phyloP scores from a whole-genome alignment of 2,329 filamentous ascomycete species.

The Dothistroma pini region DNA sequence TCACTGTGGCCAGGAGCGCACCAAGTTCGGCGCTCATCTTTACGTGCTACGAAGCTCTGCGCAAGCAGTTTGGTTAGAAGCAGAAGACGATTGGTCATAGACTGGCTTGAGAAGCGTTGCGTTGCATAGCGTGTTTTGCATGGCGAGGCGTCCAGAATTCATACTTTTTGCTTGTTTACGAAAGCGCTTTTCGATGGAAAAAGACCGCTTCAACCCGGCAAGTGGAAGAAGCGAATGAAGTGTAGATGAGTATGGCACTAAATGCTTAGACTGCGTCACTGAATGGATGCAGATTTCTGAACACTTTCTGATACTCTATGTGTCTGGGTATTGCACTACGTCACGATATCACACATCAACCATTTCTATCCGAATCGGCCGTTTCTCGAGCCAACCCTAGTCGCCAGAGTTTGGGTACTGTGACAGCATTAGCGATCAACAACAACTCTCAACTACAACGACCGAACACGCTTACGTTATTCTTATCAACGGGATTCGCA shows the following conservation, averaged over 20 bases:
- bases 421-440: not conserved
- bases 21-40: constrained; percentile 99
- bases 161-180: not conserved
- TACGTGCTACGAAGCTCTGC: constrained; percentile 85
- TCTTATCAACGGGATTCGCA: constrained; percentile 38
- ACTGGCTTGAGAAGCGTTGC: not conserved
- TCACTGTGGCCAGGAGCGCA: constrained; percentile 81
- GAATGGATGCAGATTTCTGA: not conserved
- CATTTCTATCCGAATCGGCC: not conserved
- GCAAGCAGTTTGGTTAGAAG: constrained; percentile 55
- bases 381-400: not conserved
- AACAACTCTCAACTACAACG: not conserved
- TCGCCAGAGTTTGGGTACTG: not conserved
- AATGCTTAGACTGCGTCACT: not conserved
- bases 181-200: not conserved
- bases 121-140: constrained; percentile 6
- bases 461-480: constrained; percentile 1
- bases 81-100: not conserved
- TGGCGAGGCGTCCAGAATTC: not conserved
- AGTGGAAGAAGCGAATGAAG: not conserved
- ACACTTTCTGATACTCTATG: not conserved
- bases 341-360: not conserved
- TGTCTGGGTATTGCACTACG: not conserved
- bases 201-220: not conserved
- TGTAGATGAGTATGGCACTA: not conserved